Percentiles rank a stretch among this genome's conserved stretches.
Evolutionary conservation across 2,329 filamentous ascomycete genomes (phyloP).

Genomic region (Cladobotryum mycophilum): DNA sequence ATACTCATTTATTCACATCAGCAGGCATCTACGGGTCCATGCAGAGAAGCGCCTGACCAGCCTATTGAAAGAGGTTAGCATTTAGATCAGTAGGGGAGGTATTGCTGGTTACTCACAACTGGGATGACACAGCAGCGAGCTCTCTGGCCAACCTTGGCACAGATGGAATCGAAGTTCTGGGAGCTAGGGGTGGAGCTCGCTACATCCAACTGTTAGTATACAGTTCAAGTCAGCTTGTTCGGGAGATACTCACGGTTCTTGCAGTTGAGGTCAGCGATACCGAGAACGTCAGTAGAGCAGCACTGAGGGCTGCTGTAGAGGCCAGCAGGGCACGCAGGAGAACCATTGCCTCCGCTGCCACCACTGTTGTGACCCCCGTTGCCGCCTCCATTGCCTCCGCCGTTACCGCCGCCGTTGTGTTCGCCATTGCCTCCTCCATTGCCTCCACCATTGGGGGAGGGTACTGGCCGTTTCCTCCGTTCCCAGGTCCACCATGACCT

Average conservation of each 20-base stretch:
- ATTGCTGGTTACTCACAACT: conserved; percentile 1
- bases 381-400: not conserved
- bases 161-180: not conserved
- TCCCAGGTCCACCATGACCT: no score
- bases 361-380: not conserved
- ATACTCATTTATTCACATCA: no score
- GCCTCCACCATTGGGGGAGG: no score
- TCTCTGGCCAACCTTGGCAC: not conserved
- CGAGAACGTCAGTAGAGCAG: conserved; percentile 5
- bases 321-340: not conserved
- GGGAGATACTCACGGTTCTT: not conserved
- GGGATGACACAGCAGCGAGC: conserved; percentile 8
- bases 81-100: not conserved
- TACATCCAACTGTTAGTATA: not conserved
- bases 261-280: conserved; percentile 2
- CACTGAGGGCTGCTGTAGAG: conserved; percentile 4
- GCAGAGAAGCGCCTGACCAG: conserved; percentile 10
- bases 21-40: not conserved
- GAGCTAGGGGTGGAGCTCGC: not conserved
- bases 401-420: not conserved
- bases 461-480: no score
- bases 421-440: no score
- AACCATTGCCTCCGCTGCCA: not conserved
- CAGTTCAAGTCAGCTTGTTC: not conserved
- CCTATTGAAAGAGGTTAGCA: not conserved